phyloP scores from a whole-genome alignment of 345 rosid species.

The Rhodamnia argentea region DNA sequence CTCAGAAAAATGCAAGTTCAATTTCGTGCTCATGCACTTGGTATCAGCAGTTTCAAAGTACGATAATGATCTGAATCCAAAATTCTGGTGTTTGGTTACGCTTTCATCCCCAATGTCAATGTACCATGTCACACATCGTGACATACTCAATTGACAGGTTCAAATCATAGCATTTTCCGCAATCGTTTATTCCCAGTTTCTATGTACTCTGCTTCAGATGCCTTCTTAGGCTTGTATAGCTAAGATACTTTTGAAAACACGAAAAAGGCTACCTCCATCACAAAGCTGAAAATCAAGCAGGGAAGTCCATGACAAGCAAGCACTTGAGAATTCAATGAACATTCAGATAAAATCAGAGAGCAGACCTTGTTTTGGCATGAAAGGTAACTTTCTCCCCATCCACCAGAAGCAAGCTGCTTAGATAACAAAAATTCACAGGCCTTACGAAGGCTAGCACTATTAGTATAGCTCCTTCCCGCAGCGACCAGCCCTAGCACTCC shows the following conservation, averaged over 20 bases:
- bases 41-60: background rate
- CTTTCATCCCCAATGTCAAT: background rate
- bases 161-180: background rate
- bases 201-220: background rate
- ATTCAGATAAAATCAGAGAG: background rate
- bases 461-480: conserved; percentile 54
- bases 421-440: conserved; percentile 85
- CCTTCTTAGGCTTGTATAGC: background rate
- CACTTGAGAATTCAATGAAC: background rate
- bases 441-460: conserved; percentile 48
- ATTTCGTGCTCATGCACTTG: background rate
- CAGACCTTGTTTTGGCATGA: conserved; percentile 84
- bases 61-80: background rate
- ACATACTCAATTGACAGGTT: background rate
- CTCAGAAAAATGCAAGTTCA: background rate
- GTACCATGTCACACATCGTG: background rate
- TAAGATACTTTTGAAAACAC: background rate
- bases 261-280: background rate
- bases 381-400: conserved; percentile 99
- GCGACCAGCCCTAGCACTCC: conserved; percentile 74
- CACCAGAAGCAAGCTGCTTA: conserved; percentile 73
- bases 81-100: background rate
- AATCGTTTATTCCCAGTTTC: background rate
- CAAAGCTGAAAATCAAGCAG: background rate
- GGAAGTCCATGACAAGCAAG: background rate